Evolutionary conservation across 345 rosid genomes (phyloP).

Genomic region (Aquilaria malaccensis): DNA sequence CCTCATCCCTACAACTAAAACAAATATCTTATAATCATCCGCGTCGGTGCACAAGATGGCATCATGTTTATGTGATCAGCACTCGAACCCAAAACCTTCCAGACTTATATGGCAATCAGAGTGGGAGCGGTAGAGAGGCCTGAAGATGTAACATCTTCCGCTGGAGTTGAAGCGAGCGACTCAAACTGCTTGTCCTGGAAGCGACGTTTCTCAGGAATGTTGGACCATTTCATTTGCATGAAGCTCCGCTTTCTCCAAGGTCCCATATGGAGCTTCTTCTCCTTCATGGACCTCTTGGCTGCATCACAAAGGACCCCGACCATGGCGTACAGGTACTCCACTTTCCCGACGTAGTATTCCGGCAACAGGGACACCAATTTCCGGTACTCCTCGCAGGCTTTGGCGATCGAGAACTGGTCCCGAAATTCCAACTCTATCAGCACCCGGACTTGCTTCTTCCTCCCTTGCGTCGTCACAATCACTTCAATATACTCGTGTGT

Average conservation of each 20-base stretch:
- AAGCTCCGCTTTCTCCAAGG: constrained; percentile 45
- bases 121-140: no score
- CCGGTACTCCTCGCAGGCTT: constrained; percentile 30
- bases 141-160: no score
- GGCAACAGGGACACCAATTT: constrained; percentile 27
- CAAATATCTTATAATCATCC: no score
- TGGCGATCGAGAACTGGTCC: constrained; percentile 39
- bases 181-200: neutral
- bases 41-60: no score
- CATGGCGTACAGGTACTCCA: constrained; percentile 26
- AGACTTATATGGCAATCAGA: no score
- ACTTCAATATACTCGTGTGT: constrained; percentile 36
- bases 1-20: no score
- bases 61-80: no score
- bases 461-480: constrained; percentile 18
- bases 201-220: constrained; percentile 1
- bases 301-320: constrained; percentile 32
- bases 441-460: constrained; percentile 31
- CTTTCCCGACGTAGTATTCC: constrained; percentile 32
- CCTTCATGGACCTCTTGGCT: constrained; percentile 39
- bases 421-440: constrained; percentile 37
- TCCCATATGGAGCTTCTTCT: constrained; percentile 36
- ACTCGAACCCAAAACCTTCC: no score
- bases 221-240: constrained; percentile 54
- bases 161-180: neutral